Conservation (phyloP, 1,284 basidiomycete species). For the Trametes hirsuta region DNA sequence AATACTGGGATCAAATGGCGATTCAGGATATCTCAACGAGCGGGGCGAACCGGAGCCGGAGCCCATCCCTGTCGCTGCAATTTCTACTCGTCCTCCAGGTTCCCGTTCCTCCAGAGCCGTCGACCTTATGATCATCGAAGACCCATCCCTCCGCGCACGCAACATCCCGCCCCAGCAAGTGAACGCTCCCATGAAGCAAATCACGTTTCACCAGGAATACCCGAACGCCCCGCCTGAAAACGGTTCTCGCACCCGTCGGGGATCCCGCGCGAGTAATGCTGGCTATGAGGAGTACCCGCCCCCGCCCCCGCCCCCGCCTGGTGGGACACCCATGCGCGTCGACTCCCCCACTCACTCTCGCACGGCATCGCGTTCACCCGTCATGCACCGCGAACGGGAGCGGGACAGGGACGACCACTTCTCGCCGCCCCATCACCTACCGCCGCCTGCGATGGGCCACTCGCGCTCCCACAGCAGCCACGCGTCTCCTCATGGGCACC, state of each 20-base stretch:
- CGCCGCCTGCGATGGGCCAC: conserved; percentile 8
- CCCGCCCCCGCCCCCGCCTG: conserved; percentile 1
- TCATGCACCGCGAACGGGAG: conserved; percentile 30
- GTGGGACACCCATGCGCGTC: conserved; percentile 17
- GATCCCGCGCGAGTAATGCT: conserved; percentile 25
- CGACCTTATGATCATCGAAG: conserved; percentile 36
- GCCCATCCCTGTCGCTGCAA: conserved; percentile 6
- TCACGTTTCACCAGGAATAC: conserved; percentile 37
- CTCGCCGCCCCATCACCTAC: conserved; percentile 22
- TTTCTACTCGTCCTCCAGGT: background rate
- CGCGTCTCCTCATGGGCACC: conserved; percentile 27
- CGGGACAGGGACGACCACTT: conserved; percentile 25
- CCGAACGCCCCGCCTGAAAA: conserved; percentile 26
- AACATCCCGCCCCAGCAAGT: conserved; percentile 18
- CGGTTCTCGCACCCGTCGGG: conserved; percentile 24
- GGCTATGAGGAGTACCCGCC: conserved; percentile 28
- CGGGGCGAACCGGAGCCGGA: conserved; percentile 15
- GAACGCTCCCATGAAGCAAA: conserved; percentile 28
- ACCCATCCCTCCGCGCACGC: conserved; percentile 23
- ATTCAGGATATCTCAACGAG: conserved; percentile 18
- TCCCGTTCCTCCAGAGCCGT: conserved; percentile 15
- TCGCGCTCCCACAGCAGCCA: conserved; percentile 15
- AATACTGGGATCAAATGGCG: background rate
- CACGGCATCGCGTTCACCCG: conserved; percentile 28
- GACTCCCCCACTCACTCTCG: conserved; percentile 27